Evolutionary conservation across 164 flowering plant species (phyloP).

Genomic region (Pachysandra terminalis): DNA sequence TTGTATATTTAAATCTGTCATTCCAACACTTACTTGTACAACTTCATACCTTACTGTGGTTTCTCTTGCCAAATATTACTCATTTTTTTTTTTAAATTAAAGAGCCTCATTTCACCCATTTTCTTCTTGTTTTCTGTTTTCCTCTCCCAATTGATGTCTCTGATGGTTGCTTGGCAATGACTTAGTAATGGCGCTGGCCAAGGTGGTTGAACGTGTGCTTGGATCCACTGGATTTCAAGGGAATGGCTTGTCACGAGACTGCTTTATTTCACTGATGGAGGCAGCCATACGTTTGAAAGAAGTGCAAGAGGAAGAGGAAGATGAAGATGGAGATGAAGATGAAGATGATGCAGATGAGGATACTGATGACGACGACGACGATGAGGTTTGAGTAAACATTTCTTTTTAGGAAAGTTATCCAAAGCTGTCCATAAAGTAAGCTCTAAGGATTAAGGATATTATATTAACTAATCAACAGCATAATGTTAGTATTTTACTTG

Average conservation of each 20-base stretch:
- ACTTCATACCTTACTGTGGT: not conserved
- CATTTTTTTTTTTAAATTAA: not conserved
- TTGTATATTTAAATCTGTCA: not conserved
- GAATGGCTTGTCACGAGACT: conserved; percentile 29
- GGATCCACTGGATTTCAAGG: conserved; percentile 20
- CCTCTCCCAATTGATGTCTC: not conserved
- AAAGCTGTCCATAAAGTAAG: not conserved
- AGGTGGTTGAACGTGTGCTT: conserved; percentile 48
- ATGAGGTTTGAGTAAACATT: conserved; percentile 37
- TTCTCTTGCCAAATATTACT: not conserved
- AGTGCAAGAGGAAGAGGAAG: conserved; percentile 41
- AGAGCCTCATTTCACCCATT: not conserved
- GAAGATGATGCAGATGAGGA: conserved; percentile 31
- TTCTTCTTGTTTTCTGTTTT: not conserved
- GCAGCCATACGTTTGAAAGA: conserved; percentile 46
- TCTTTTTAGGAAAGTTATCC: not conserved
- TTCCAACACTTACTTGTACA: not conserved
- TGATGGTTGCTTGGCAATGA: conserved; percentile 8
- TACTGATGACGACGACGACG: conserved; percentile 28
- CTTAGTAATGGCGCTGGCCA: conserved; percentile 52
- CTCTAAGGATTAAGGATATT: not conserved
- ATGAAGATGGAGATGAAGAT: conserved; percentile 26
- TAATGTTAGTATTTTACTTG: too few species aligned
- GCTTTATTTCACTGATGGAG: conserved; percentile 55
- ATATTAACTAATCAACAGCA: too few species aligned